A percentile compares a stretch with the other conserved stretches of the same genome.
Evolutionary conservation across 345 rosid species (phyloP).

Genomic region (Psidium guajava): DNA sequence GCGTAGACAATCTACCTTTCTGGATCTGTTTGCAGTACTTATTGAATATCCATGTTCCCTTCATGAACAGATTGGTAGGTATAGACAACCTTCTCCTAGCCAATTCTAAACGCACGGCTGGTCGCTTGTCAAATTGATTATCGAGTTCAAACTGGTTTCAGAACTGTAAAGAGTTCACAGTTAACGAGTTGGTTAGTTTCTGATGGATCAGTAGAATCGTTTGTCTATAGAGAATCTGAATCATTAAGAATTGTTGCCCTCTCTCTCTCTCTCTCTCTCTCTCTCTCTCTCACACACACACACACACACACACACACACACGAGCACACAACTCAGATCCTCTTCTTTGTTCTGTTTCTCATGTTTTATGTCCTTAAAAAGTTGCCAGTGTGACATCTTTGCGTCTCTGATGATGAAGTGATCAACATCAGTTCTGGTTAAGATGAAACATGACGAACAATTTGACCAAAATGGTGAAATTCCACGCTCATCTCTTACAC

Average conservation of each 20-base stretch:
- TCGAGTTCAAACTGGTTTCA: not conserved
- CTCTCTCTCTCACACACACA: too few relatives aligned
- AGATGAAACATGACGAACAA: not conserved
- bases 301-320: too few relatives aligned
- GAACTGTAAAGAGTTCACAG: not conserved
- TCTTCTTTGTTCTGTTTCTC: not conserved
- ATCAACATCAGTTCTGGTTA: not conserved
- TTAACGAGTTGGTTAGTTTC: not conserved
- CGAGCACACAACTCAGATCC: too few relatives aligned
- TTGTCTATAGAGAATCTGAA: not conserved
- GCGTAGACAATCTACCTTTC: constrained; percentile 37
- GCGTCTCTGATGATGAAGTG: not conserved
- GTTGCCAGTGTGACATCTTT: not conserved
- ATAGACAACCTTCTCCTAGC: constrained; percentile 46
- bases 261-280: too few relatives aligned
- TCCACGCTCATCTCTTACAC: not conserved
- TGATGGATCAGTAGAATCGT: not conserved
- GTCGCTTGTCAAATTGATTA: constrained; percentile 37
- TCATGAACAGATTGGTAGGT: constrained; percentile 46
- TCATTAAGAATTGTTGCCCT: not conserved
- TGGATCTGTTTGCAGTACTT: constrained; percentile 35
- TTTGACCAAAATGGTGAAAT: not conserved
- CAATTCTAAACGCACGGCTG: constrained; percentile 57
- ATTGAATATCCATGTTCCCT: constrained; percentile 28
- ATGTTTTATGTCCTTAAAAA: not conserved